phyloP scores from a whole-genome alignment of 2,329 filamentous ascomycete species.

The Coniochaeta sp. region DNA sequence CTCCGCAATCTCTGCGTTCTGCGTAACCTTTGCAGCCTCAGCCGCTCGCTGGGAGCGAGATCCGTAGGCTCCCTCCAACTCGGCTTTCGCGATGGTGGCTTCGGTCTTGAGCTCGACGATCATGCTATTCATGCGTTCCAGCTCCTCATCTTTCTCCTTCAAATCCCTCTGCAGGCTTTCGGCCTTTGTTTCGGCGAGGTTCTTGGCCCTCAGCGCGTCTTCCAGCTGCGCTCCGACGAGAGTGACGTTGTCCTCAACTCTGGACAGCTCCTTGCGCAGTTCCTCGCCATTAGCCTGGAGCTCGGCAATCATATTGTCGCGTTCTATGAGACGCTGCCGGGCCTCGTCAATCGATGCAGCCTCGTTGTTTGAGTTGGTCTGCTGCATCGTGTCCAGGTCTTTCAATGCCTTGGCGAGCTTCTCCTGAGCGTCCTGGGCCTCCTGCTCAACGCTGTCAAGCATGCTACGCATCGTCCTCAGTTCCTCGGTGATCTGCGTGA shows the following conservation, averaged over 20 bases:
- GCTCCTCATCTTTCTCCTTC: conserved; percentile 41
- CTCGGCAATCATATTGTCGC: conserved; percentile 31
- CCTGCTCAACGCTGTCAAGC: conserved; percentile 23
- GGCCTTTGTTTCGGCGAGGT: conserved; percentile 16
- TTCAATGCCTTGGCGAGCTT: conserved; percentile 39
- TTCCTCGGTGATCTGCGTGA: conserved; percentile 51
- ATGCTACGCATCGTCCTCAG: conserved; percentile 31
- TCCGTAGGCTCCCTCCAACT: conserved; percentile 55
- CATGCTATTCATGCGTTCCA: conserved; percentile 42
- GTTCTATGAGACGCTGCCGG: conserved; percentile 32
- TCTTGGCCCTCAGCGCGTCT: conserved; percentile 17
- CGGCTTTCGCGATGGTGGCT: conserved; percentile 51
- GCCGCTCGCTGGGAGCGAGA: conserved; percentile 50
- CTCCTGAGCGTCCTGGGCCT: conserved; percentile 31
- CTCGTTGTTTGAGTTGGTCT: conserved; percentile 19
- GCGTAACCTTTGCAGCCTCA: conserved; percentile 45
- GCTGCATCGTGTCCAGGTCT: conserved; percentile 35
- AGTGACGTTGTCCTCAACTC: conserved; percentile 28
- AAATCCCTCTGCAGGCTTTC: conserved; percentile 33
- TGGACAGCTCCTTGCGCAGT: conserved; percentile 15
- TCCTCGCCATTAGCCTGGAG: conserved; percentile 22
- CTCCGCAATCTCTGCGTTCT: conserved; percentile 38
- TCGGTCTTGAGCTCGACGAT: conserved; percentile 55
- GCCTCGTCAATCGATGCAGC: conserved; percentile 15
- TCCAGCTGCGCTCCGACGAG: conserved; percentile 27